phyloP scores from a whole-genome alignment of 352 stramenopile genomes.

The Paralagenidium karlingii region DNA sequence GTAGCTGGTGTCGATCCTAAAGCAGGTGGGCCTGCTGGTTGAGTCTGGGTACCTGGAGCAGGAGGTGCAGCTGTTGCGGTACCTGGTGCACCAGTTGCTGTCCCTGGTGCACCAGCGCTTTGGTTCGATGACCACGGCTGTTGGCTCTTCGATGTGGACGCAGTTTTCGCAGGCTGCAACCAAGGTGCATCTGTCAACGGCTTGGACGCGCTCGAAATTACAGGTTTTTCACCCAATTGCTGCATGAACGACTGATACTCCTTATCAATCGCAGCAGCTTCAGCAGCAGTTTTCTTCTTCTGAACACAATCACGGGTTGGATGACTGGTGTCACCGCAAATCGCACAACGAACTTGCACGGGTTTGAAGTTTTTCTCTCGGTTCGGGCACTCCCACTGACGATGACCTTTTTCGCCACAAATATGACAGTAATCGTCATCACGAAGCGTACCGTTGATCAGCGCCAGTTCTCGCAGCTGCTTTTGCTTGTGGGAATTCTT shows the following conservation, averaged over 20 bases:
- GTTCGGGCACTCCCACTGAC: constrained; percentile 94
- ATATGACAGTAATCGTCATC: constrained; percentile 97
- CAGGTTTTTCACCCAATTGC: constrained; percentile 63
- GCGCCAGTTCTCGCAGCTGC: constrained; percentile 95
- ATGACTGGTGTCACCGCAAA: constrained; percentile 97
- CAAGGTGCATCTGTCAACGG: constrained; percentile 29
- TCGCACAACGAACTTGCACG: constrained; percentile 92
- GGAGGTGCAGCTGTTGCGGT: constrained; percentile 6
- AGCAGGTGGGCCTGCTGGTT: constrained; percentile 3
- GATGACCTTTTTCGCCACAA: constrained; percentile 97
- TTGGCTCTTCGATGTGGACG: constrained; percentile 13
- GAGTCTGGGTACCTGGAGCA: constrained; percentile 12
- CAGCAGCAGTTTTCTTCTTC: constrained; percentile 56
- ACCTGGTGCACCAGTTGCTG: constrained; percentile 9
- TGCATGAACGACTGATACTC: constrained; percentile 84
- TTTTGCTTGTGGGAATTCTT: constrained; percentile 97
- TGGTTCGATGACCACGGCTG: constrained; percentile 64
- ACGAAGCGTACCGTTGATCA: constrained; percentile 98
- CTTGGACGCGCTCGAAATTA: constrained; percentile 35
- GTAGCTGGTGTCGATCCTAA: constrained; percentile 18
- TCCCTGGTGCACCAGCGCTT: constrained; percentile 22
- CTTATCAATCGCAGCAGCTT: constrained; percentile 70
- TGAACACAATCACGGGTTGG: constrained; percentile 95
- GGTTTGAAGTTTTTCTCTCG: constrained; percentile 70
- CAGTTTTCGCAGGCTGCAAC: constrained; percentile 41